A percentile compares a stretch with the other conserved stretches of the same genome.
phyloP scores from a whole-genome alignment of 768 basidiomycete species.

The Serendipita indica region DNA sequence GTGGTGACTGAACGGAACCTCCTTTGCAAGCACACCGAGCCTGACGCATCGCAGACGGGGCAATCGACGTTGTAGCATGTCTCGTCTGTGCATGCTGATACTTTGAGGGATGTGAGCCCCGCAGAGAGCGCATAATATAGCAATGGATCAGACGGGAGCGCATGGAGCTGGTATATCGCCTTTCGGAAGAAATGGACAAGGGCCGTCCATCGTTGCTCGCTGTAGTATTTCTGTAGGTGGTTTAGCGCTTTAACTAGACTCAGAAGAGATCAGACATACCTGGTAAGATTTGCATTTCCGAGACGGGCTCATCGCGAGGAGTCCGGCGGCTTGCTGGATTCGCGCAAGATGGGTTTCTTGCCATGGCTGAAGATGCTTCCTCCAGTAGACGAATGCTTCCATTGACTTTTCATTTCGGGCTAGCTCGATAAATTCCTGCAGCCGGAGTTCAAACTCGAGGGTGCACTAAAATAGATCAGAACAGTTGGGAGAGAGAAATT shows the following conservation, averaged over 20 bases:
- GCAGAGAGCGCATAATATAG: conserved; percentile 81
- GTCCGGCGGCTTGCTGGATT: conserved; percentile 57
- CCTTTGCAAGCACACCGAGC: conserved; percentile 63
- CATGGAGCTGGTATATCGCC: conserved; percentile 77
- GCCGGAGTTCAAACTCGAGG: conserved; percentile 87
- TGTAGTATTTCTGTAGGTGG: conserved; percentile 58
- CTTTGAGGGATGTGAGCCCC: conserved; percentile 79
- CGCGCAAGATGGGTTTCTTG: conserved; percentile 65
- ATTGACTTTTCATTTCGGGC: conserved; percentile 45
- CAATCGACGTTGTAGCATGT: conserved; percentile 64
- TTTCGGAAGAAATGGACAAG: conserved; percentile 68
- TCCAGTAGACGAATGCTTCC: conserved; percentile 73
- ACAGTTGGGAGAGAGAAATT: background rate
- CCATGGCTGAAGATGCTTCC: conserved; percentile 71
- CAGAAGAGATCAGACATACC: conserved; percentile 27
- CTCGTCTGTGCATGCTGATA: conserved; percentile 56
- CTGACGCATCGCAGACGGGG: conserved; percentile 70
- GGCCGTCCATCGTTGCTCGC: conserved; percentile 56
- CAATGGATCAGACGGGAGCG: conserved; percentile 73
- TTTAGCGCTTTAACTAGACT: conserved; percentile 10
- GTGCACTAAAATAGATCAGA: conserved; percentile 47
- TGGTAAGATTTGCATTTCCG: conserved; percentile 70
- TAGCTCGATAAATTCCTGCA: conserved; percentile 94
- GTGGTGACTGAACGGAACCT: conserved; percentile 88
- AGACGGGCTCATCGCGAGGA: conserved; percentile 59